A percentile compares a stretch with the other conserved stretches of the same genome.
Conservation (phyloP, 768 basidiomycete genomes). For the Heimioporus sp. region DNA sequence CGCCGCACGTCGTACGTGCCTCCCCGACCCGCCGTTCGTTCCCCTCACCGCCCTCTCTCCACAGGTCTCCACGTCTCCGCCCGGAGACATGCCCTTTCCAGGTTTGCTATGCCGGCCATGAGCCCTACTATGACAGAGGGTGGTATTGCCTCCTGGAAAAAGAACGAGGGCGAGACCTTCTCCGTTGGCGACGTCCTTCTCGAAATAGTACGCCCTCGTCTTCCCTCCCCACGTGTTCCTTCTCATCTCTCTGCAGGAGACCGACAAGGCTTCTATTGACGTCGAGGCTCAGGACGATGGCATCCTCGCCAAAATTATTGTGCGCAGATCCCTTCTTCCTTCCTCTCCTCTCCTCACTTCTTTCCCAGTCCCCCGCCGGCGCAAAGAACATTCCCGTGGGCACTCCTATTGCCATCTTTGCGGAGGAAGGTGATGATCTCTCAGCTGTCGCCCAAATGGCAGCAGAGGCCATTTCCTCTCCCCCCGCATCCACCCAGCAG, state of each 20-base stretch:
- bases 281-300: constrained; percentile 99
- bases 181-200: constrained; percentile 89
- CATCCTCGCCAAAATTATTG: constrained; percentile 93
- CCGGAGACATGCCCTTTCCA: constrained; percentile 73
- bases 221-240: constrained; percentile 1
- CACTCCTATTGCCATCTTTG: constrained; percentile 85
- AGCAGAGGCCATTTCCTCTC: constrained; percentile 50
- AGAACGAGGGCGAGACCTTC: constrained; percentile 92
- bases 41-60: neutral
- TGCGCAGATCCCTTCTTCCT: constrained; percentile 37
- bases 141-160: constrained; percentile 97
- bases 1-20: constrained; percentile 59
- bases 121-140: constrained; percentile 99
- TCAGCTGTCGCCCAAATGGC: constrained; percentile 78
- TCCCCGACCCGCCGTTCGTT: neutral
- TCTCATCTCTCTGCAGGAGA: constrained; percentile 63
- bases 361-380: constrained; percentile 70
- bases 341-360: neutral
- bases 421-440: constrained; percentile 93
- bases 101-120: constrained; percentile 98
- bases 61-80: constrained; percentile 83
- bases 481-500: constrained; percentile 34
- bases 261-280: constrained; percentile 99
- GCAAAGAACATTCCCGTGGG: constrained; percentile 88
- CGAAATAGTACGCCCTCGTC: constrained; percentile 71